Evolutionary conservation across 345 rosid genomes (phyloP), one percentile per base, ranked within the genome.

Genomic region (Eucalyptus viminalis): DNA sequence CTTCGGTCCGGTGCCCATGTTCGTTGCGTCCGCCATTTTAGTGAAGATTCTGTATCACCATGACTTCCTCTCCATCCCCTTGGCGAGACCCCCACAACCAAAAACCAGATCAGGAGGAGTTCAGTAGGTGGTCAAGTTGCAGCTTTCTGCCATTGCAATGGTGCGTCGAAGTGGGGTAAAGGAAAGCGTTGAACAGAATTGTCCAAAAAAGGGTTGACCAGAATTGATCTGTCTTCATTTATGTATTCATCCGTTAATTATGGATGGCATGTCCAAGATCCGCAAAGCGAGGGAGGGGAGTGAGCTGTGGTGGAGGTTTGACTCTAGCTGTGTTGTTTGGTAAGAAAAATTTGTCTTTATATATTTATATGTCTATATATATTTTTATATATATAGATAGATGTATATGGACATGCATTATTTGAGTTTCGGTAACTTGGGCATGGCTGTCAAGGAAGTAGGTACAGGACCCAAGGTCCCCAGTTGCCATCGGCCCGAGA

Each of bases 61-160:
- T n/a, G 98, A 95, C 89, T 67, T 88, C 44, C 95, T 95, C 87
- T 90, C 94, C 37, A 93, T 91, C 86, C 95, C 92, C 34, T 87
- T 95, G 90, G 92, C 90, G 29, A 56, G 62, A 56, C 6, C 1
- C 62, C 62, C 9, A 22, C 29, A 56, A 10, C 62, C 29, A 56
- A 56, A 56, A 56, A 56, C 62, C 62, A 56, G 62, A 56, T 56
- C 62, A 4, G 3, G 29, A 56, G 62, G 62, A 56, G 29, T 10
- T 22, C 27, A 9, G 62, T 24, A 56, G 62, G 62, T 56, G 62
- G 62, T 56, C 62, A 24, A 56, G 62, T 22, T 56, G 62, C 62
- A 22, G 62, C 6, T 56, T 10, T 4, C 62, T 24, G 62, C 62
- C 62, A 56, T 9, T 56, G 62, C 29, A 10, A 56, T 56, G 29